These are phyloP conservation scores for Xanthoconium separans DNA, from an alignment of 1,284 basidiomycete genomes.

Conservation along the genomic window DNA sequence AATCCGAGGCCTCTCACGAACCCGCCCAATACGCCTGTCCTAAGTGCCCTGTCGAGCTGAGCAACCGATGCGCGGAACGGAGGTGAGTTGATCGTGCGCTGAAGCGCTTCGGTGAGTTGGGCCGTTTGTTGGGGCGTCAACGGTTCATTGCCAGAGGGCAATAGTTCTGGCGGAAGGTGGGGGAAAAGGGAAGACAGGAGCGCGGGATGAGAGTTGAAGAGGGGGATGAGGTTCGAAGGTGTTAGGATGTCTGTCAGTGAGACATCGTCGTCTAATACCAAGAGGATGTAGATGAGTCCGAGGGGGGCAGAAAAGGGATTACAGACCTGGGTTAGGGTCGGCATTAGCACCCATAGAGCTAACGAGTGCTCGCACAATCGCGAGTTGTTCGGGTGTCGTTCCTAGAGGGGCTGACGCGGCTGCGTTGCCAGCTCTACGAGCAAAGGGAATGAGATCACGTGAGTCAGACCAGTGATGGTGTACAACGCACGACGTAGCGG, in stretches of 20 bases:
- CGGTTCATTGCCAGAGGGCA: slow-evolving; percentile 15
- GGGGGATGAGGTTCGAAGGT: slow-evolving; percentile 62
- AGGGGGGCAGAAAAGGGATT: slow-evolving; percentile 17
- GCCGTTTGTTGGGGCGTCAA: slow-evolving; percentile 25
- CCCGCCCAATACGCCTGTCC: slow-evolving; percentile 69
- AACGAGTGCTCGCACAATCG: slow-evolving; percentile 46
- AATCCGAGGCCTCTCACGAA: slow-evolving; percentile 73
- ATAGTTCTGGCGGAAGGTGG: slow-evolving; percentile 53
- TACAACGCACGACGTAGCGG: slow-evolving; percentile 18
- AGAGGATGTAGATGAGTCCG: neutral
- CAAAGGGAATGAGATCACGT: neutral
- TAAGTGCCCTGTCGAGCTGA: slow-evolving; percentile 73
- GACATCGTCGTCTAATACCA: neutral
- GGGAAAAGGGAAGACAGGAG: slow-evolving; percentile 70
- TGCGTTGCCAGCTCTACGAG: slow-evolving; percentile 4
- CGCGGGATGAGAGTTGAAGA: slow-evolving; percentile 66
- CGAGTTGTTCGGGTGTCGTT: slow-evolving; percentile 56
- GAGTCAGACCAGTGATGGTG: neutral
- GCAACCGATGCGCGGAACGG: slow-evolving; percentile 63
- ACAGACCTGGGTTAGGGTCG: slow-evolving; percentile 14
- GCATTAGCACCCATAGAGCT: slow-evolving; percentile 35
- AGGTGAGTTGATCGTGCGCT: slow-evolving; percentile 52
- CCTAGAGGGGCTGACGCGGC: slow-evolving; percentile 8
- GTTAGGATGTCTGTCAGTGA: slow-evolving; percentile 25
- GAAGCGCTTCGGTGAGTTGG: slow-evolving; percentile 57